These are phyloP conservation scores for Truncatella angustata DNA, from an alignment of 2,329 filamentous ascomycete species.

Conservation along the genomic window DNA sequence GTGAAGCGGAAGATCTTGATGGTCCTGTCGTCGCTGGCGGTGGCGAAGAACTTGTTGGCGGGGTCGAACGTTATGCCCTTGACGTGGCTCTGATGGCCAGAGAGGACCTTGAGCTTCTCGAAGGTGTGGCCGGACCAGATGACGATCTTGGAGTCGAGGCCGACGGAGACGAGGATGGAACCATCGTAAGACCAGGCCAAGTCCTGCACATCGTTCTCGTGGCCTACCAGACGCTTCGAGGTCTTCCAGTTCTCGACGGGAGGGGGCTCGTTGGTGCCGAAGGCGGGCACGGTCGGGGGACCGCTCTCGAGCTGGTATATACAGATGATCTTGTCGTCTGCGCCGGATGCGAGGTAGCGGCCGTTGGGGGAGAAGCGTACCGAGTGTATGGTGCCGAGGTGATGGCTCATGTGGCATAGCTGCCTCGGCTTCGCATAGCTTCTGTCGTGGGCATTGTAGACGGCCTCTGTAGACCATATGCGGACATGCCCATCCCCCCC, in stretches of 20 bases:
- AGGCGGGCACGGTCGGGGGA: constrained; percentile 70
- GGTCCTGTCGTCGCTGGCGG: constrained; percentile 92
- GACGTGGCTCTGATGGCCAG: constrained; percentile 94
- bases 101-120: constrained; percentile 92
- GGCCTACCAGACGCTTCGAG: constrained; percentile 85
- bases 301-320: constrained; percentile 89
- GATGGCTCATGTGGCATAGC: constrained; percentile 96
- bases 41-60: constrained; percentile 98
- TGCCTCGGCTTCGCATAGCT: constrained; percentile 79
- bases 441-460: constrained; percentile 74
- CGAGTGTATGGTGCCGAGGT: constrained; percentile 94
- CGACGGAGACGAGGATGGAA: constrained; percentile 92
- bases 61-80: constrained; percentile 99
- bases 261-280: constrained; percentile 81
- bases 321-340: constrained; percentile 98
- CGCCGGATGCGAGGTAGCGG: constrained; percentile 92
- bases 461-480: constrained; percentile 95
- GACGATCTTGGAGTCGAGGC: constrained; percentile 95
- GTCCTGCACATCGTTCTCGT: constrained; percentile 98
- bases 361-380: constrained; percentile 96
- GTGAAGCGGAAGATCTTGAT: constrained; percentile 97
- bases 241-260: constrained; percentile 99
- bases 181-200: constrained; percentile 96
- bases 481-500: constrained; percentile 97
- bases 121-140: constrained; percentile 98